Percentiles rank a stretch among this genome's conserved stretches.
These are phyloP conservation scores for Vanrija pseudolonga DNA, from an alignment of 1,284 basidiomycete genomes.

Conservation along the genomic window DNA sequence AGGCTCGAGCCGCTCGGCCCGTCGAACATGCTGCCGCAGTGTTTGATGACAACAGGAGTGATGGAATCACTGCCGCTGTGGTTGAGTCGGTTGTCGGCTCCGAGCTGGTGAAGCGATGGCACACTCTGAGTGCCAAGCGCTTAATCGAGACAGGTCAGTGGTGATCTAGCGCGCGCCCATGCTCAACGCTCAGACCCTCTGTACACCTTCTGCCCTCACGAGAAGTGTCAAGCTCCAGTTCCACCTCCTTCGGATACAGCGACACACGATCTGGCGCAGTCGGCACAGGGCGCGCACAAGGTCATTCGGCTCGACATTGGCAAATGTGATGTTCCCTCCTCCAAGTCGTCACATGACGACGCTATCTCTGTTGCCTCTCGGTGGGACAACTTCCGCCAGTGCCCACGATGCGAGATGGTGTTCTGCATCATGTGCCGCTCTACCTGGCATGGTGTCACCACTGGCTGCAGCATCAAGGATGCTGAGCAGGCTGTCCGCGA, in stretches of 20 bases:
- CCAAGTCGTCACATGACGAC: not conserved
- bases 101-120: slow-evolving; percentile 32
- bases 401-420: slow-evolving; percentile 33
- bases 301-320: slow-evolving; percentile 15
- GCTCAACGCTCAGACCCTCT: slow-evolving; percentile 29
- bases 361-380: not conserved
- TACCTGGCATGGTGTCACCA: slow-evolving; percentile 46
- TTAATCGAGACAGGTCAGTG: slow-evolving; percentile 39
- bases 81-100: slow-evolving; percentile 55
- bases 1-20: slow-evolving; percentile 27
- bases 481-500: slow-evolving; percentile 22
- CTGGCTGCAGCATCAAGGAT: slow-evolving; percentile 27
- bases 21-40: slow-evolving; percentile 2
- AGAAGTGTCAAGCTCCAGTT: slow-evolving; percentile 45
- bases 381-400: slow-evolving; percentile 38
- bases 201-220: slow-evolving; percentile 44
- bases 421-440: slow-evolving; percentile 43
- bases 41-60: not conserved
- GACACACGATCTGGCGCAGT: not conserved
- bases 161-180: not conserved
- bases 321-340: not conserved
- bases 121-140: slow-evolving; percentile 34
- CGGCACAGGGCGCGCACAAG: not conserved
- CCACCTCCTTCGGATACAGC: slow-evolving; percentile 26
- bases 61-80: slow-evolving; percentile 58